phyloP scores from a whole-genome alignment of 2,329 filamentous ascomycete species.

The Chrysosporium queenslandicum region DNA sequence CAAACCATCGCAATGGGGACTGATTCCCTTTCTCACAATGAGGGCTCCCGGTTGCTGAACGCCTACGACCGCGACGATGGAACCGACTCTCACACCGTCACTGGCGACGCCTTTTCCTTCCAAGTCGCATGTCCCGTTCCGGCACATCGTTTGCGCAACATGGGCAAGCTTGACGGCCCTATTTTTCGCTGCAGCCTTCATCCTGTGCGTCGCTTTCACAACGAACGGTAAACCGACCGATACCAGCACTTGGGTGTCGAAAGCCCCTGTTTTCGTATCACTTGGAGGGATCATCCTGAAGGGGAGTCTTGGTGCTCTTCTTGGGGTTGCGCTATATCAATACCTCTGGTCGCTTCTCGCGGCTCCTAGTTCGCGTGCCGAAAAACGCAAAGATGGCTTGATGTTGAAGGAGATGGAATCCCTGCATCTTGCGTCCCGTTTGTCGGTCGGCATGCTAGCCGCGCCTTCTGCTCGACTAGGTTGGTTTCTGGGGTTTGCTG shows the following conservation, averaged over 20 bases:
- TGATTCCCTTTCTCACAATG: not conserved
- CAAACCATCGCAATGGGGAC: not conserved
- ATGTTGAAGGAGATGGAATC: conserved; percentile 10
- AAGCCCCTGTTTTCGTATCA: conserved; percentile 5
- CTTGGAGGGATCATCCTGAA: conserved; percentile 8
- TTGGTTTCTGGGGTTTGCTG: conserved; percentile 7
- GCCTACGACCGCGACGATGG: not conserved
- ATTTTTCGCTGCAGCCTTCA: not conserved
- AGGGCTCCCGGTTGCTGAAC: not conserved
- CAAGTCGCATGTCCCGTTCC: conserved; percentile 7
- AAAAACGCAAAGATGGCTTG: not conserved
- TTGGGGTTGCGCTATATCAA: conserved; percentile 7
- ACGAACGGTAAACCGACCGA: conserved; percentile 3
- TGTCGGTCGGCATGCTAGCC: conserved; percentile 3
- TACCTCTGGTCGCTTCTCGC: conserved; percentile 8
- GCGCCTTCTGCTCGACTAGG: not conserved
- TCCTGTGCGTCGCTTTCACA: not conserved
- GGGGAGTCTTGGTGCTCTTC: conserved; percentile 5
- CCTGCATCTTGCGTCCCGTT: conserved; percentile 9
- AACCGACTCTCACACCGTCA: not conserved
- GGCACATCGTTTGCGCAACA: conserved; percentile 6
- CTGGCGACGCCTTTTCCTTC: conserved; percentile 6
- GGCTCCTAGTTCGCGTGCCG: not conserved
- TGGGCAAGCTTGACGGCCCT: conserved; percentile 7
- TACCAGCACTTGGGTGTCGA: not conserved